phyloP scores from a whole-genome alignment of 2,329 filamentous ascomycete species.

The Elsinoe batatas region DNA sequence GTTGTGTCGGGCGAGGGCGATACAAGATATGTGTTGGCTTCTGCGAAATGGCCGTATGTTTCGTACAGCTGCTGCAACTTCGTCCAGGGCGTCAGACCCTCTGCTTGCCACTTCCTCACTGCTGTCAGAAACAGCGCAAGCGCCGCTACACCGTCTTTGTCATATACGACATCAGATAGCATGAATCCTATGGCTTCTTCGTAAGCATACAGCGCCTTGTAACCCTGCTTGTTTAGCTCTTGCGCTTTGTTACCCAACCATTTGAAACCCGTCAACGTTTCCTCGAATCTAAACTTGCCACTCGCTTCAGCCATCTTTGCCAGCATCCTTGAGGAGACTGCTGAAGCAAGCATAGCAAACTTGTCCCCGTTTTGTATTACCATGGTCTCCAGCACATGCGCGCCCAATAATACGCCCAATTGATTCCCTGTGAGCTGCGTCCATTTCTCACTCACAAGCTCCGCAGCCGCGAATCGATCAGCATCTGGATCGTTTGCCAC shows the following conservation, averaged over 20 bases:
- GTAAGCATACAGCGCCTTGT: conserved; percentile 46
- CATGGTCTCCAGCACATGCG: conserved; percentile 45
- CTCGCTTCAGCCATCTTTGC: conserved; percentile 41
- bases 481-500: conserved; percentile 57
- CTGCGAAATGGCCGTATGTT: conserved; percentile 51
- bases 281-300: conserved; percentile 48
- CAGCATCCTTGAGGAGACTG: conserved; percentile 56
- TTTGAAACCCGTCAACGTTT: conserved; percentile 58
- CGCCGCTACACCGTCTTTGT: conserved; percentile 56
- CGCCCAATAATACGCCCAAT: conserved; percentile 50
- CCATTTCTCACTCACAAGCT: conserved; percentile 48
- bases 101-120: conserved; percentile 40
- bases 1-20: conserved; percentile 47
- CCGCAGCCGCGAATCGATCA: conserved; percentile 52
- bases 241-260: conserved; percentile 55
- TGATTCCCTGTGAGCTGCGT: conserved; percentile 57
- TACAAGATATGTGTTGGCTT: conserved; percentile 54
- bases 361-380: conserved; percentile 18
- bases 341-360: conserved; percentile 50
- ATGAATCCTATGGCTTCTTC: conserved; percentile 60
- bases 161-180: conserved; percentile 52
- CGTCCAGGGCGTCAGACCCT: conserved; percentile 46
- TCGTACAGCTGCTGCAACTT: conserved; percentile 50
- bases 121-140: conserved; percentile 50
- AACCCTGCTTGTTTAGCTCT: conserved; percentile 40